phyloP scores from a whole-genome alignment of 495 filamentous ascomycete genomes.

The Aspergillus cristatus region DNA sequence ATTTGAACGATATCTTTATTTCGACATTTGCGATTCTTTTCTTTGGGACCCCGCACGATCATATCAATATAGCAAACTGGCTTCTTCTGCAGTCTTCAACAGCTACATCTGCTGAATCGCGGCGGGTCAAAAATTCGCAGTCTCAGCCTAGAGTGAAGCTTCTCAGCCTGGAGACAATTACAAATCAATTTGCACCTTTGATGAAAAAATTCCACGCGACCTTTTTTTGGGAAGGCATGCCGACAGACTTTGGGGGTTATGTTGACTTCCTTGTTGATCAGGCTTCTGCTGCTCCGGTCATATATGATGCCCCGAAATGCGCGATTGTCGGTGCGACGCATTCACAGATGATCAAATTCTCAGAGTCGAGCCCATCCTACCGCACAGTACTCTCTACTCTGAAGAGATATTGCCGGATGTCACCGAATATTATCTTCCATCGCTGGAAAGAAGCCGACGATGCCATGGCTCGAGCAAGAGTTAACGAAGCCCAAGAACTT shows the following conservation, averaged over 20 bases:
- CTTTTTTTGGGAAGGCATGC: background rate
- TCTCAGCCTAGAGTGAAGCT: no score
- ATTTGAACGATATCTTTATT: background rate
- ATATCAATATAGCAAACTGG: slow-evolving; percentile 1
- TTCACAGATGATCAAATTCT: background rate
- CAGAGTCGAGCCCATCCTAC: background rate
- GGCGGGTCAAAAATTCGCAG: no score
- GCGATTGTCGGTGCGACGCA: background rate
- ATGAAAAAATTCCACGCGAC: background rate
- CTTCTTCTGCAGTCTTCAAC: no score
- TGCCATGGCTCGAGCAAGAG: background rate
- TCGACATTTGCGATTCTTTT: background rate
- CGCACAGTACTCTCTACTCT: background rate
- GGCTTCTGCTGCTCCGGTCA: background rate
- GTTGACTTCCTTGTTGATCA: background rate
- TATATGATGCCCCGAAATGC: background rate
- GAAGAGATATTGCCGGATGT: background rate
- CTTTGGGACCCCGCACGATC: background rate
- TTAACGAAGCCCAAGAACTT: background rate
- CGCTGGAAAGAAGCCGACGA: background rate
- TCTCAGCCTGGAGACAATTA: background rate
- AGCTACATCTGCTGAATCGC: no score
- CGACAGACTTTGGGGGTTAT: background rate
- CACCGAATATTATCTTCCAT: background rate
- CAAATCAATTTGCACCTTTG: background rate